Percentiles rank a stretch among this genome's conserved stretches.
Conservation (phyloP, 208 protist genomes). For the Willaertia magna region DNA sequence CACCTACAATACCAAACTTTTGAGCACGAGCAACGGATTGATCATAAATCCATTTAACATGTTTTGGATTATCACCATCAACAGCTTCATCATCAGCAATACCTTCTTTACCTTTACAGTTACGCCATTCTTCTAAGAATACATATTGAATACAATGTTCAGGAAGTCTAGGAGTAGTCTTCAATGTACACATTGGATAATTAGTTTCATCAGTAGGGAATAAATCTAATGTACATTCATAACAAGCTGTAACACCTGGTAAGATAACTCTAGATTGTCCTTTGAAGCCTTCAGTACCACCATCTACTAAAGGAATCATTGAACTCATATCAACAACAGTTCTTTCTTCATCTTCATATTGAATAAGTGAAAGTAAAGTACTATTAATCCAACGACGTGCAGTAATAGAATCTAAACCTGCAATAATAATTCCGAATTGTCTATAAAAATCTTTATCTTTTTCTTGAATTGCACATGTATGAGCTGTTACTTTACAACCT, state of each 20-base stretch:
- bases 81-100: conserved; percentile 20
- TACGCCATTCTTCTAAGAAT: conserved; percentile 21
- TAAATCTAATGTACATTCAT: conserved; percentile 49
- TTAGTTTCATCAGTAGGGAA: conserved; percentile 39
- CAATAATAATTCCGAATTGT: conserved; percentile 78
- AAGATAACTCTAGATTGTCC: conserved; percentile 80
- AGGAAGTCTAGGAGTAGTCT: conserved; percentile 73
- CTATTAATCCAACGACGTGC: conserved; percentile 88
- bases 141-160: conserved; percentile 93
- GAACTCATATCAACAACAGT: not conserved
- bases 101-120: conserved; percentile 4
- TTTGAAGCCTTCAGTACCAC: conserved; percentile 94
- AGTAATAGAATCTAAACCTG: conserved; percentile 83
- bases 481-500: conserved; percentile 63
- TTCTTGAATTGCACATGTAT: conserved; percentile 76
- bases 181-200: conserved; percentile 88
- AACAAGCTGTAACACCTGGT: conserved; percentile 44
- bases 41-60: conserved; percentile 68
- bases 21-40: conserved; percentile 61
- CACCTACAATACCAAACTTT: conserved; percentile 74
- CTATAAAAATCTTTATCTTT: conserved; percentile 75
- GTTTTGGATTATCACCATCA: conserved; percentile 68
- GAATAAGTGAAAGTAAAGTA: conserved; percentile 22
- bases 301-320: conserved; percentile 84
- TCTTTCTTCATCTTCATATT: not conserved